These are phyloP conservation scores for Calycina marina DNA, from an alignment of 2,329 filamentous ascomycete species.

Conservation along the genomic window DNA sequence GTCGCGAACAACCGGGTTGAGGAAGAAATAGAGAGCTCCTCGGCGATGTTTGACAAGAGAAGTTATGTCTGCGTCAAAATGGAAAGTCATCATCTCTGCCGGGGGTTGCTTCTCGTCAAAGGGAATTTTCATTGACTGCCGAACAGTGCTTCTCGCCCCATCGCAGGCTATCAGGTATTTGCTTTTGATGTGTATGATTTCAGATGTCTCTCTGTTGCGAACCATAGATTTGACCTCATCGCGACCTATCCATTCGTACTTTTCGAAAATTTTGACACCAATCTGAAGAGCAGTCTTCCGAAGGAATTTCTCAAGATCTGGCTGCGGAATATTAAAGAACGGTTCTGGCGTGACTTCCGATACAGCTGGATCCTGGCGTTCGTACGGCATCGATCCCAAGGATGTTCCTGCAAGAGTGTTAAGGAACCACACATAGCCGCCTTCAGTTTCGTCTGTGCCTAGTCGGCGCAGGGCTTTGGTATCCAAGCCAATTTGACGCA, in stretches of 20 bases:
- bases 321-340: slow-evolving; percentile 30
- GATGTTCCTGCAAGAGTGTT: slow-evolving; percentile 24
- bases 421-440: slow-evolving; percentile 28
- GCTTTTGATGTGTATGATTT: neutral
- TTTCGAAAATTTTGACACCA: slow-evolving; percentile 22
- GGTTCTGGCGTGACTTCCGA: slow-evolving; percentile 25
- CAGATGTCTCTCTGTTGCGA: neutral
- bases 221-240: too few species aligned
- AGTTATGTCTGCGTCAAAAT: slow-evolving; percentile 28
- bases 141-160: slow-evolving; percentile 20
- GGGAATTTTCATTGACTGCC: slow-evolving; percentile 20
- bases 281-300: slow-evolving; percentile 16
- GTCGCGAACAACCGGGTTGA: slow-evolving; percentile 28
- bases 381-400: slow-evolving; percentile 25
- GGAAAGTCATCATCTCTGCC: slow-evolving; percentile 32
- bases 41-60: slow-evolving; percentile 25
- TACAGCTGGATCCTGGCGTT: slow-evolving; percentile 22
- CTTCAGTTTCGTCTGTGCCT: slow-evolving; percentile 22
- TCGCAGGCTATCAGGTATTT: slow-evolving; percentile 26
- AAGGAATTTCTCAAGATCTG: slow-evolving; percentile 26
- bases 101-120: slow-evolving; percentile 29
- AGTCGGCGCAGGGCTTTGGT: slow-evolving; percentile 17
- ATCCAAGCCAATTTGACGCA: slow-evolving; percentile 21
- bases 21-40: slow-evolving; percentile 31
- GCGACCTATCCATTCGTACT: slow-evolving; percentile 23